Evolutionary conservation across 495 filamentous ascomycete genomes (phyloP), one percentile per base, ranked within the genome.

Genomic region (Neurospora sp.): DNA sequence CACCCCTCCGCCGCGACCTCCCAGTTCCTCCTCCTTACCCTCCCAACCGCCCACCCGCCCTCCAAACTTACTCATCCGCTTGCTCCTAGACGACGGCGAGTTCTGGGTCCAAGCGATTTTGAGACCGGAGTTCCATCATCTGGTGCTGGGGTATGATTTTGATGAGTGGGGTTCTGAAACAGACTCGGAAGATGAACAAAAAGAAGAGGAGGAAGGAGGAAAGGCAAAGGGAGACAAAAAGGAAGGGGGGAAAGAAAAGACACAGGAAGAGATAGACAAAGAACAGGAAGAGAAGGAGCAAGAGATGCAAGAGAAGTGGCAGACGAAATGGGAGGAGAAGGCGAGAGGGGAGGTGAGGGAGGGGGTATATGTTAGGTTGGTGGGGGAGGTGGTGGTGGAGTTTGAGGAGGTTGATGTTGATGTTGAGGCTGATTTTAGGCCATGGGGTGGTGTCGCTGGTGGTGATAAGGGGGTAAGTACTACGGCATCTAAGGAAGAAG

Each of bases 351-450:
- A 34, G 0, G 54, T 66, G 13, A 66, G 5, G 1, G 54, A 66
- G 54, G 54, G 54, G 28, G 13, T 36, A 1, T 66, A 66, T 34
- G 54, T 66, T 0, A 17, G 54, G 28, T 66, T 66, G 54, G 28
- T 34, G 24, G 54, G 28, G 6, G 54, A 66, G 6, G 54, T 66
- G 54, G 15, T 66, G 5, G 54, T 66, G 24, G 54, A 66, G 54
- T 66, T 66, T 19, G 54, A 66, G 28, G 54, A 34, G 54, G 28
- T 66, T 66, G 54, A 34, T 9, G 54, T 62, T 62, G n/a, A n/a
- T n/a, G n/a, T n/a, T n/a, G n/a, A n/a, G n/a, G n/a, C n/a, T n/a
- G n/a, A n/a, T n/a, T n/a, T n/a, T n/a, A n/a, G n/a, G n/a, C n/a
- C n/a, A n/a, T n/a, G n/a, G n/a, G n/a, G n/a, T n/a, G n/a, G n/a